Evolutionary conservation across 305 asterid genomes (phyloP).

Genomic region (Plantago coronopus): DNA sequence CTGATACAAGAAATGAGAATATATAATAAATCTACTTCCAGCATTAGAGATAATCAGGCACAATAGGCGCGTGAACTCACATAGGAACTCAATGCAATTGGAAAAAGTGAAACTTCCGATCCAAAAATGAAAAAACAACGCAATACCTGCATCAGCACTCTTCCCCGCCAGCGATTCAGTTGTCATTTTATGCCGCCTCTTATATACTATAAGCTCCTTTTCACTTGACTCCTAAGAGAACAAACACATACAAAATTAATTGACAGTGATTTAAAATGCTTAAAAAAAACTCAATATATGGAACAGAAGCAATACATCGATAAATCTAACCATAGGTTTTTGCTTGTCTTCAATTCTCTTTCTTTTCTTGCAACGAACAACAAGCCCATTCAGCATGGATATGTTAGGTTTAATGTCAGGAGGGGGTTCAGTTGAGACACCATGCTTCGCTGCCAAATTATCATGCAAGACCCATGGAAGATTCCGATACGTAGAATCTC

Average conservation of each 20-base stretch:
- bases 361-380: constrained; percentile 63
- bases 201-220: constrained; percentile 42
- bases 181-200: constrained; percentile 32
- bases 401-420: constrained; percentile 42
- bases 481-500: constrained; percentile 76
- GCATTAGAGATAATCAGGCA: not conserved
- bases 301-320: constrained; percentile 20
- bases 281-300: constrained; percentile 20
- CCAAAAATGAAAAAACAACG: not conserved
- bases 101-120: not conserved
- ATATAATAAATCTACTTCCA: constrained; percentile 7
- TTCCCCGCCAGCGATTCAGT: constrained; percentile 23
- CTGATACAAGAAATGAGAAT: not conserved
- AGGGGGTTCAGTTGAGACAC: constrained; percentile 66
- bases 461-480: constrained; percentile 93
- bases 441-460: constrained; percentile 66
- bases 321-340: constrained; percentile 39
- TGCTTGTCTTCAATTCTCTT: constrained; percentile 56
- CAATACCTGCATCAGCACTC: constrained; percentile 36
- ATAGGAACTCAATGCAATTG: not conserved
- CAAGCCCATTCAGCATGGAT: constrained; percentile 57
- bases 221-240: constrained; percentile 39
- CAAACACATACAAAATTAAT: constrained; percentile 17
- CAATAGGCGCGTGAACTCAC: not conserved
- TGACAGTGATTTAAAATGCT: constrained; percentile 16